Base-by-base conservation (phyloP, 108 stramenopile genomes). In the Pseudonitzschia pungens region DNA sequence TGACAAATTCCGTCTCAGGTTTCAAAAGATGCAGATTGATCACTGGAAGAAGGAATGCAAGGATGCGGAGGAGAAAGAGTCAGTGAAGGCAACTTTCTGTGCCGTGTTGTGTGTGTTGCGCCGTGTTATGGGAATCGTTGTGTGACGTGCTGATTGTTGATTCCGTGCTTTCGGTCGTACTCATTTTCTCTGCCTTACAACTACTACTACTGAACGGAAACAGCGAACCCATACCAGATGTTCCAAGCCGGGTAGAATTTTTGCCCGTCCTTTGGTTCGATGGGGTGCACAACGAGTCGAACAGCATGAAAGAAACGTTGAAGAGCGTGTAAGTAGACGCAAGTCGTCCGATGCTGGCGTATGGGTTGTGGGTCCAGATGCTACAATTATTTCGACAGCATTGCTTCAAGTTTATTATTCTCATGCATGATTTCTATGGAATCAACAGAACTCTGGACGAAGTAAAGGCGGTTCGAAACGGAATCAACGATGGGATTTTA, bases 221-320 rank as follows among this genome's bases (percentile, higher is more conserved):
- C 65, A 74, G 83, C 27, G 62, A 73, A 60, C 69, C 81, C 32
- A 41, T 80, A n/a, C 89, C 81, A 71, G 51, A 68, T 20, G 79
- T 80, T 55, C 96, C 91, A 18, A 78, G 87, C 65, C 75, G 94
- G 24, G 86, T 94, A 20, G 94, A 95, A 79, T 83, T 95, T 22
- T 48, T 97, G 15, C 94, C 94, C 3, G 86, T 97, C 28, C 72
- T 90, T 44, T 97, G 96, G 96, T 94, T 80, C 65, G 83, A 89
- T 75, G 79, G 80, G 20, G 77, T 95, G 15, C 87, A 92, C 73
- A 86, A 83, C 15, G 78, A 83, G 1, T 83, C 74, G 48, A 81
- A 76, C 62, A 71, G 80, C 9, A 81, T 96, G 60, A 88, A 81
- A 79, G 83, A 78, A 15, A 86, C 91, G 5, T 72, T 96, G 4